These are phyloP conservation scores for Penicillium sp. DNA, from an alignment of 2,329 filamentous ascomycete species.

Conservation along the genomic window DNA sequence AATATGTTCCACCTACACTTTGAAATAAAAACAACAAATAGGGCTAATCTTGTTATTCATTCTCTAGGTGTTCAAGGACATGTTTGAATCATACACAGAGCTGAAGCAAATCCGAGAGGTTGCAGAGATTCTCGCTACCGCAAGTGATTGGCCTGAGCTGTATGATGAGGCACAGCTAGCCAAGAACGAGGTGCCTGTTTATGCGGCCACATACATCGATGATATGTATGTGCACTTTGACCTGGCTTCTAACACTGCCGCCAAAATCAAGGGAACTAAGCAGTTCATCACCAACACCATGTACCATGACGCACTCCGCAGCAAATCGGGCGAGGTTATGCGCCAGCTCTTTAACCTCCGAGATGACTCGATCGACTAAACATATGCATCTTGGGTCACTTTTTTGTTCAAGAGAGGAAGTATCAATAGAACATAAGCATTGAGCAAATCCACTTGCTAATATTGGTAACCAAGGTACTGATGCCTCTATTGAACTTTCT, in stretches of 20 bases:
- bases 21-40: not conserved
- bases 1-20: not conserved
- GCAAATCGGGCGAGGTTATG: conserved; percentile 75
- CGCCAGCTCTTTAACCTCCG: conserved; percentile 75
- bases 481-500: too few species aligned
- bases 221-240: conserved; percentile 92
- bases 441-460: not conserved
- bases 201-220: conserved; percentile 79
- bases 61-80: conserved; percentile 71
- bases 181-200: conserved; percentile 81
- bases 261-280: conserved; percentile 74
- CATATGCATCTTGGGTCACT: not conserved
- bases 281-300: conserved; percentile 83
- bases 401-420: not conserved
- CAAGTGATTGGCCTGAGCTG: conserved; percentile 72
- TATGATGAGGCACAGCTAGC: conserved; percentile 76
- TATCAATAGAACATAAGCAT: not conserved
- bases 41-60: not conserved
- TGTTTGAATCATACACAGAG: conserved; percentile 81
- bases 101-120: conserved; percentile 69
- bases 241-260: conserved; percentile 73
- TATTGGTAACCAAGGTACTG: too few species aligned
- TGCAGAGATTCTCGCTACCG: conserved; percentile 71
- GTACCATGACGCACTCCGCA: conserved; percentile 82
- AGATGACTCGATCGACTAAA: conserved; percentile 67